These are phyloP conservation scores for Chlorella vulgaris DNA, from an alignment of 139 green algal species.

Conservation along the genomic window DNA sequence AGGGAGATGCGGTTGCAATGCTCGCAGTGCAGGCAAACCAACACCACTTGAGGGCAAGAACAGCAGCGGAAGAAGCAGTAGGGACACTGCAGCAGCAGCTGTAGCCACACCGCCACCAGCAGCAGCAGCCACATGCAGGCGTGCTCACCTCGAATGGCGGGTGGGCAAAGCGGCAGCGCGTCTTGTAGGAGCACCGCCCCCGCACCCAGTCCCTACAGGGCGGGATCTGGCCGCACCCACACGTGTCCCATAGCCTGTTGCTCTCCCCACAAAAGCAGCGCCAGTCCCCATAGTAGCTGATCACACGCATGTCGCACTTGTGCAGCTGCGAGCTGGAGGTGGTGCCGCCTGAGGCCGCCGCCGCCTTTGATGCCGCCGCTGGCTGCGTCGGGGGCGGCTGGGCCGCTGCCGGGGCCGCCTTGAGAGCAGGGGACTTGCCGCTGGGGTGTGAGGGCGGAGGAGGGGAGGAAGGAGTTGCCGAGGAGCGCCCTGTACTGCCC, in stretches of 20 bases:
- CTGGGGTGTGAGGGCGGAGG: background rate
- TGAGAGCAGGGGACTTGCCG: background rate
- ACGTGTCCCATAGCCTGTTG: conserved; percentile 58
- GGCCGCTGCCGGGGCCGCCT: background rate
- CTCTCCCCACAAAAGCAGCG: conserved; percentile 42
- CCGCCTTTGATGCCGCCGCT: background rate
- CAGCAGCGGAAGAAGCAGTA: too few relatives aligned
- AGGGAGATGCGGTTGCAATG: too few relatives aligned
- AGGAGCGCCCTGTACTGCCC: background rate
- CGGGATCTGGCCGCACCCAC: conserved; percentile 48
- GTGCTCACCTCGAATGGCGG: conserved; percentile 45
- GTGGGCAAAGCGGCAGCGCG: conserved; percentile 48
- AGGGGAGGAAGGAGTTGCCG: background rate
- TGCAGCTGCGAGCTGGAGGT: background rate
- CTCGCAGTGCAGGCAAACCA: background rate
- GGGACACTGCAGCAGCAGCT: too few relatives aligned
- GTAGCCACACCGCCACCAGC: too few relatives aligned
- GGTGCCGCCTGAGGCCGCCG: background rate
- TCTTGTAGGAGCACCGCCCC: conserved; percentile 52
- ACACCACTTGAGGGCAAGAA: background rate
- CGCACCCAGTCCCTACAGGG: conserved; percentile 58
- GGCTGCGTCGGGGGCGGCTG: background rate
- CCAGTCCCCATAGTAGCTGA: conserved; percentile 56
- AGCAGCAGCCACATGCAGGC: background rate
- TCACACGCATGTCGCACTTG: conserved; percentile 47